phyloP scores from a whole-genome alignment of 371 early-diverging fungal genomes.

The Actinomortierella wolfii region DNA sequence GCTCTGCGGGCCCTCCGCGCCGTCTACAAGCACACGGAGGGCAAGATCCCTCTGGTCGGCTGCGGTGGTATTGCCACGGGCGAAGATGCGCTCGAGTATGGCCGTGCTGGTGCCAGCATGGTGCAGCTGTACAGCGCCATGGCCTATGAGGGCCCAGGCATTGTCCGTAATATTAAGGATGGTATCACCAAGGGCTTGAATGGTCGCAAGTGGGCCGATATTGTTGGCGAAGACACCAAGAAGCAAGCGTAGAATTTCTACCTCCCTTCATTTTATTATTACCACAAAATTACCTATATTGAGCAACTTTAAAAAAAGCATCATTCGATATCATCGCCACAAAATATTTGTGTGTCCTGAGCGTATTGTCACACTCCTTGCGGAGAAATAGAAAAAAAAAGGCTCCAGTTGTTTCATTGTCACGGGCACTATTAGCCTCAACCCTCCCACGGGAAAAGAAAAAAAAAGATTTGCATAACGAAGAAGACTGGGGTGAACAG shows the following conservation, averaged over 20 bases:
- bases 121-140: constrained; percentile 82
- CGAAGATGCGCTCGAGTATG: constrained; percentile 74
- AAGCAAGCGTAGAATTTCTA: constrained; percentile 6
- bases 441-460: too few species aligned
- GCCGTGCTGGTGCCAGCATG: constrained; percentile 73
- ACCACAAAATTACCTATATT: too few species aligned
- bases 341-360: too few species aligned
- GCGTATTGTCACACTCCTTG: too few species aligned
- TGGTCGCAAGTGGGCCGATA: constrained; percentile 60
- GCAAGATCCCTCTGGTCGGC: constrained; percentile 76
- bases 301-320: too few species aligned
- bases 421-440: too few species aligned
- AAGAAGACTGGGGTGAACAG: too few species aligned
- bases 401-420: too few species aligned
- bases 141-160: constrained; percentile 74
- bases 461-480: too few species aligned
- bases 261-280: too few species aligned
- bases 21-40: constrained; percentile 72
- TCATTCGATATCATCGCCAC: too few species aligned
- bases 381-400: too few species aligned
- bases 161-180: constrained; percentile 71
- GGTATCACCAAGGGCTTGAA: constrained; percentile 52
- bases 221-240: constrained; percentile 52
- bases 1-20: constrained; percentile 64
- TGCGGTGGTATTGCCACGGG: constrained; percentile 84